Conservation (phyloP, 2,329 filamentous ascomycete genomes). For the Ophiocordyceps camponoti-floridani region DNA sequence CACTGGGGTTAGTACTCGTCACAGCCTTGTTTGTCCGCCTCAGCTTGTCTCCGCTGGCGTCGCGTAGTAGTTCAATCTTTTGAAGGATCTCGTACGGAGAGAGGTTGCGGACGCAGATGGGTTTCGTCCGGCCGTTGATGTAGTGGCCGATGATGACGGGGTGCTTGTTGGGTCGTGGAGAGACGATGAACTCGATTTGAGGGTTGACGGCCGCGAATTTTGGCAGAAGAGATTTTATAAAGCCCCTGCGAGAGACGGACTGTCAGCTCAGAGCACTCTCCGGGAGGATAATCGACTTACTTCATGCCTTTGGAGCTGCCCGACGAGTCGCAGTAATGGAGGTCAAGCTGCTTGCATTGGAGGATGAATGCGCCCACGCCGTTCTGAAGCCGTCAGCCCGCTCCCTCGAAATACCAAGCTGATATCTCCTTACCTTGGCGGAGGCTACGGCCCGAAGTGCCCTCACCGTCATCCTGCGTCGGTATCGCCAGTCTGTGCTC, state of each 20-base stretch:
- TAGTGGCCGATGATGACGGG: constrained; percentile 80
- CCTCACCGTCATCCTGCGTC: constrained; percentile 33
- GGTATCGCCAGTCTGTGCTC: constrained; percentile 7
- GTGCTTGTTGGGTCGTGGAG: constrained; percentile 76
- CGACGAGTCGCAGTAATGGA: constrained; percentile 94
- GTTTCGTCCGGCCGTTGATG: constrained; percentile 75
- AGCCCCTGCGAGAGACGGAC: constrained; percentile 34
- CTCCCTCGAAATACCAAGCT: not conserved
- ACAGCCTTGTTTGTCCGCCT: constrained; percentile 45
- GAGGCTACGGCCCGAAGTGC: constrained; percentile 32
- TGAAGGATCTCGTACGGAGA: constrained; percentile 62
- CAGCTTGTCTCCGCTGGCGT: constrained; percentile 60
- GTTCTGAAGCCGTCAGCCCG: constrained; percentile 41
- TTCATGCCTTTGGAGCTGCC: constrained; percentile 93
- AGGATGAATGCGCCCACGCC: constrained; percentile 93
- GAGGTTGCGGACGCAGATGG: constrained; percentile 78
- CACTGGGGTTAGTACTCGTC: constrained; percentile 44
- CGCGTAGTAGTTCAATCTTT: constrained; percentile 57
- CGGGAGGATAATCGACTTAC: constrained; percentile 26
- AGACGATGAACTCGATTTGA: constrained; percentile 79
- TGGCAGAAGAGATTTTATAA: constrained; percentile 61
- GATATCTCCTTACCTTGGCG: constrained; percentile 25
- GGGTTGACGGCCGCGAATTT: constrained; percentile 69
- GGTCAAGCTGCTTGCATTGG: constrained; percentile 88
- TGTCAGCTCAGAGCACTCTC: not conserved